Percentiles rank a stretch among this genome's conserved stretches.
phyloP scores from a whole-genome alignment of 129 eudicot species.

The Gnaphalium uliginosum region DNA sequence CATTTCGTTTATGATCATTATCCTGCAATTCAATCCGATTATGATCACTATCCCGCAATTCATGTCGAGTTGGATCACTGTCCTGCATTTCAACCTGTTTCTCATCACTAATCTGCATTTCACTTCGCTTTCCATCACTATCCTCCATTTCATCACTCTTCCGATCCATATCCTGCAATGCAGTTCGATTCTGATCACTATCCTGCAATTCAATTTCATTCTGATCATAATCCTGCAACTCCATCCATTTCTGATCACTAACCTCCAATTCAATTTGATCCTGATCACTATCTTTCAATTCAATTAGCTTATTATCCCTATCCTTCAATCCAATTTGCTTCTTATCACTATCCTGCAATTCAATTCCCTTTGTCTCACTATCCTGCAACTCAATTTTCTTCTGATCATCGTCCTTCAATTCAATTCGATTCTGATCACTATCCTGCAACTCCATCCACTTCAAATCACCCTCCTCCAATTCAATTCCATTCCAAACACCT shows the following conservation, averaged over 20 bases:
- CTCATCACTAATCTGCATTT: neutral
- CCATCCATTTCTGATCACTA: neutral
- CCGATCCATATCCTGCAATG: neutral
- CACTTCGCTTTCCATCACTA: neutral
- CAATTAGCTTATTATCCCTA: no score
- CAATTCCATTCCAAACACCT: constrained; percentile 2
- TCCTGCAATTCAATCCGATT: neutral
- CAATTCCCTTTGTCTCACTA: neutral
- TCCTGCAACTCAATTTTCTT: constrained; percentile 5
- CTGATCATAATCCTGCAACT: neutral
- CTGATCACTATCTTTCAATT: no score
- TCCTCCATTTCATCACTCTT: neutral
- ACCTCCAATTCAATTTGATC: no score
- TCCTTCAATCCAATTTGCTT: no score
- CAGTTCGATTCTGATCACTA: neutral
- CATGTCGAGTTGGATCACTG: neutral
- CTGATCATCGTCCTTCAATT: constrained; percentile 14
- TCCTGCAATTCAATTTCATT: neutral
- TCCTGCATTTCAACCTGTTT: no score
- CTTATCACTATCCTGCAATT: neutral
- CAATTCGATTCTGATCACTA: neutral
- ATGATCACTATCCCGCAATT: constrained; percentile 5
- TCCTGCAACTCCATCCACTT: neutral
- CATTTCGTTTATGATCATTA: neutral
- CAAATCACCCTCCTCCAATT: neutral